Evolutionary conservation across 2,329 filamentous ascomycete genomes (phyloP), one percentile per base, ranked within the genome.

Genomic region (Aureobasidium sp.): DNA sequence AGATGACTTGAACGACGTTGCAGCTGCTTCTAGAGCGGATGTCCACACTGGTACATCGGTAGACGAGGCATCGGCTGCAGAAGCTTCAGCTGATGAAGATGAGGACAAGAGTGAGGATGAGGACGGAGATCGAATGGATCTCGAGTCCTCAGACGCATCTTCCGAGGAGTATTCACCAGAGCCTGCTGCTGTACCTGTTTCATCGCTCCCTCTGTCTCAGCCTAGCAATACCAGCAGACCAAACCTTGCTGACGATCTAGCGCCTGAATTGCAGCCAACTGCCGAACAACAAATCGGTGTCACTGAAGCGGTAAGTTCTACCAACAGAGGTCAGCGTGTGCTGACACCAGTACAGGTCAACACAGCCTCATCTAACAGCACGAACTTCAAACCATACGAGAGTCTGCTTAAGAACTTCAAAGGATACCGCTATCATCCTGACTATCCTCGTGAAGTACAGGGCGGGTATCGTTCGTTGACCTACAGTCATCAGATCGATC

Each of bases 401-500:
- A 96, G 91, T 70, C 89, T 91, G 36, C 79, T 99, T 64, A 85
- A 84, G 67, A 83, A 84, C 67, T 97, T 97, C 74, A 90, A 86
- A 73, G 88, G 90, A 41, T 99, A 90, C 76, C 90, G 93, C 67
- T 97, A 93, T 72, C 92, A 97, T 71, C 90, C 90, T 36, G 79
- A 83, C 57, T 97, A 86, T 75, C 78, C 80, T 66, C 74, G 87
- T 54, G 78, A 84, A 61, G 85, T 96, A 62, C 73, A 84, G 61
- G 88, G 87, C 64, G 93, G 93, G 47, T 87, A 91, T 71, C 87
- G 88, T 71, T 97, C 94, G 66, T 81, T 95, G 78, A 97, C 92
- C 47, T 97, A 93, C 77, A 97, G 90, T 77, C 90, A 96, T 75
- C 87, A 86, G 67, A 96, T 99, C 75, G 86, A 97, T 72, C 81